Conservation (phyloP, 148 eudicot genomes). For the Chenopodium album region DNA sequence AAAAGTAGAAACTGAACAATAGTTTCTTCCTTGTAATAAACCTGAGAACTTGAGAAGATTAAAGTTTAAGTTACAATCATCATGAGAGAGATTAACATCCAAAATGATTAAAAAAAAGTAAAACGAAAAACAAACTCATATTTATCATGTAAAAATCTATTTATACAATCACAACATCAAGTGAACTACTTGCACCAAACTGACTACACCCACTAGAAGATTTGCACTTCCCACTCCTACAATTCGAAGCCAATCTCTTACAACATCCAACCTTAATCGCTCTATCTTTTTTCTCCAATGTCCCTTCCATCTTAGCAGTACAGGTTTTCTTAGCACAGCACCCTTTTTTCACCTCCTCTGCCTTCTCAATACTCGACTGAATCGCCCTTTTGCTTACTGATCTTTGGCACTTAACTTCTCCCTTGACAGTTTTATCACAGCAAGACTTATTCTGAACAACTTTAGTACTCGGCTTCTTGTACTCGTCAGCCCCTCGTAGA, state of each 20-base stretch:
- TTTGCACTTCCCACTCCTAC: slow-evolving; percentile 6
- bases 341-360: not conserved
- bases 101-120: no score
- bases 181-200: slow-evolving; percentile 7
- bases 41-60: no score
- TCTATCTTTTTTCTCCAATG: not conserved
- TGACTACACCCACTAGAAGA: not conserved
- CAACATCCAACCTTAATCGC: slow-evolving; percentile 15
- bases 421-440: slow-evolving; percentile 12
- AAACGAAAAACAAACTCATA: no score
- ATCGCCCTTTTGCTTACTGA: not conserved
- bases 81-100: no score
- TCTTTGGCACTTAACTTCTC: slow-evolving; percentile 3
- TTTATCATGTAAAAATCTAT: not conserved
- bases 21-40: no score
- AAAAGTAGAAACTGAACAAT: no score
- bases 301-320: slow-evolving; percentile 4
- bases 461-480: not conserved
- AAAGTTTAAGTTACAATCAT: no score
- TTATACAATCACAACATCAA: not conserved
- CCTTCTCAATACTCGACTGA: not conserved
- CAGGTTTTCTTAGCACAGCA: slow-evolving; percentile 19
- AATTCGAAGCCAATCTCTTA: slow-evolving; percentile 11
- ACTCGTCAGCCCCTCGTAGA: slow-evolving; percentile 21
- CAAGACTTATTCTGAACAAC: not conserved